phyloP scores from a whole-genome alignment of 192 early-diverging fungal genomes.

The Coemansia sp. region DNA sequence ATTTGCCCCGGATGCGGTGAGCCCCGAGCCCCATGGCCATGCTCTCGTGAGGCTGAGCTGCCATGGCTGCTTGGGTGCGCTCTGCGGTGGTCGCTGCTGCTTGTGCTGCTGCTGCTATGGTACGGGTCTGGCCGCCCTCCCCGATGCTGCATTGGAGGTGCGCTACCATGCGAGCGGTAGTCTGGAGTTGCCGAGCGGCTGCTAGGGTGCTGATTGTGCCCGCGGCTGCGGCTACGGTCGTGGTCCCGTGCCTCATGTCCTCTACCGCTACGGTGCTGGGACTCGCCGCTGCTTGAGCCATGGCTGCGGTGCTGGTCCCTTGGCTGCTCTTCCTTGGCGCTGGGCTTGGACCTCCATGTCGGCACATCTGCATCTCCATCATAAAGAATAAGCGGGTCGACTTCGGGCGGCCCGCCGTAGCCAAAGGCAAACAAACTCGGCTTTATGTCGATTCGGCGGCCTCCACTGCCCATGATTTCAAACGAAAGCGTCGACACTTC shows the following conservation, averaged over 20 bases:
- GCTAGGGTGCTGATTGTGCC: conserved; percentile 16
- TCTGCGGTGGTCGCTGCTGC: conserved; percentile 5
- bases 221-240: conserved; percentile 21
- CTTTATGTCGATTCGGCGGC: conserved; percentile 30
- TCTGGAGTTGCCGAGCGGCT: conserved; percentile 12
- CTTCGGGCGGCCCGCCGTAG: conserved; percentile 39
- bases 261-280: background rate
- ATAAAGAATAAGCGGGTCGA: conserved; percentile 40
- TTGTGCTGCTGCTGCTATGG: conserved; percentile 18
- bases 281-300: background rate
- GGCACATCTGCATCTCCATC: conserved; percentile 28
- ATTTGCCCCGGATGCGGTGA: conserved; percentile 3
- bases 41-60: conserved; percentile 21
- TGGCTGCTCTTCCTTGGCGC: conserved; percentile 6
- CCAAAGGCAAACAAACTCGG: conserved; percentile 40
- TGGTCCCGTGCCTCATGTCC: conserved; percentile 3
- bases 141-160: conserved; percentile 7
- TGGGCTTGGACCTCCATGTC: conserved; percentile 19
- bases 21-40: conserved; percentile 1
- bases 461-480: conserved; percentile 35
- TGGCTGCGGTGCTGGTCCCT: background rate
- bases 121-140: conserved; percentile 8
- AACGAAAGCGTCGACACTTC: conserved; percentile 48
- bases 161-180: conserved; percentile 18
- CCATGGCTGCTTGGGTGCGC: conserved; percentile 11